Base-by-base conservation (phyloP, 768 basidiomycete genomes). In the Mycena olivaceomarginata region DNA sequence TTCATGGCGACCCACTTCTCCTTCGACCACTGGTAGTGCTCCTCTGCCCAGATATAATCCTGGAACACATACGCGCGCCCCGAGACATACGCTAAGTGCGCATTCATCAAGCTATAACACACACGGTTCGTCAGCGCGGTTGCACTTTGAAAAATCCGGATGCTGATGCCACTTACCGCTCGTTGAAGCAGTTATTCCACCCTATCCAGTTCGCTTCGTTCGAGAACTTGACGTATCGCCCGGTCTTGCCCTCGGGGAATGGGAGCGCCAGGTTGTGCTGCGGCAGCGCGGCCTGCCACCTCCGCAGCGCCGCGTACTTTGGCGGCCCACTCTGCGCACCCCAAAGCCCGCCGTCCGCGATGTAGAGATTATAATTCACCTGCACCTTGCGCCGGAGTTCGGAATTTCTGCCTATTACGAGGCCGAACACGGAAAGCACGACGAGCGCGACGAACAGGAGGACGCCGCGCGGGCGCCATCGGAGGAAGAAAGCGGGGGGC, bases 131-230 rank as follows among this genome's bases (percentile, higher is more conserved):
- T 31, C 3, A 31, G 4, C 31, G 31, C 31, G 31, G 31, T 31
- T 31, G 31, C n/a, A n/a, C 31, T 31, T 4, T 31, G 31, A 31
- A 31, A 2, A 31, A 31, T 31, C 31, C 31, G 25, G 25, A 25
- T 25, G 25, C 2, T 25, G 25, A 31, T 31, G 3, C 31, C 31
- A 40, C 64, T 31, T 22, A 90, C 90, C 89, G 77, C 81, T 90
- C 90, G 70, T 89, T 89, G 63, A 91, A 81, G 69, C 86, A 86
- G 80, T 91, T 91, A 78, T 90, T 91, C 89, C 89, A 90, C 10
- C 90, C 90, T 40, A 89, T 76, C 46, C 79, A 75, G 70, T 85
- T 81, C 16, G 86, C 80, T 66, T 89, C 86, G 65, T 87, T 88
- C 9, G 85, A 82, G 75, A 91, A 91, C 56, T 87, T 85, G 62